Evolutionary conservation across 805 yeast genomes (phyloP), one percentile per base, ranked within the genome.

Genomic region (Teunomyces lycoperdinae): DNA sequence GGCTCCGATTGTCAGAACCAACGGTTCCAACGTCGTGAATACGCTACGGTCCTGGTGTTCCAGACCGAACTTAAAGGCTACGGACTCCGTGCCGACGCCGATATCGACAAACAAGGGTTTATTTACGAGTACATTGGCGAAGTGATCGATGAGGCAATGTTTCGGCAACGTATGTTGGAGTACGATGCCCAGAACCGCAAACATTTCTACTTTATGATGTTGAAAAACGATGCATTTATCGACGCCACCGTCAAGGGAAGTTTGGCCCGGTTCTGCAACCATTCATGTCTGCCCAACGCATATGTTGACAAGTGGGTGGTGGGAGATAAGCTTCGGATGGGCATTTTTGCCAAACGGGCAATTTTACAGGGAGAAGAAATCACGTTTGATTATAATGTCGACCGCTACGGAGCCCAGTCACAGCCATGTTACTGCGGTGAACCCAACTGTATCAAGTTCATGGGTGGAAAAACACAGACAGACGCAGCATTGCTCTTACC

Each of bases 291-390:
- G 58, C 99, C 99, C 9, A 94, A 94, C 65, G 92, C 96, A 17
- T 89, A 80, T 58, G 96, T 92, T 38, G 97, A 92, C 66, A 92
- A 92, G 71, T 92, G 99, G 99, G 94, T 91, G 13, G 98, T 92
- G 10, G 90, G 90, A 27, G 88, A 87, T 50, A 86, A 89, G 62
- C 74, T 89, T 48, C 78, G 89, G 54, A 94, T 94, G 98, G 99
- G 98, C 27, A 87, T 92, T 20, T 94, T 92, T 63, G 88, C 97
- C 44, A 87, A 87, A 56, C 74, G 96, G 53, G 67, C 74, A 26
- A 89, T 92, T 45, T 40, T 54, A 6, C 65, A 66, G 50, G 97
- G 96, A 46, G 98, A 94, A 66, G 99, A 92, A 63, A 81, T 92
- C 55, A 89, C 97, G 0, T 87, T 87, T 64, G 91, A 87, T 62